These are phyloP conservation scores for Mycena galopus DNA, from an alignment of 768 basidiomycete species.

Conservation along the genomic window DNA sequence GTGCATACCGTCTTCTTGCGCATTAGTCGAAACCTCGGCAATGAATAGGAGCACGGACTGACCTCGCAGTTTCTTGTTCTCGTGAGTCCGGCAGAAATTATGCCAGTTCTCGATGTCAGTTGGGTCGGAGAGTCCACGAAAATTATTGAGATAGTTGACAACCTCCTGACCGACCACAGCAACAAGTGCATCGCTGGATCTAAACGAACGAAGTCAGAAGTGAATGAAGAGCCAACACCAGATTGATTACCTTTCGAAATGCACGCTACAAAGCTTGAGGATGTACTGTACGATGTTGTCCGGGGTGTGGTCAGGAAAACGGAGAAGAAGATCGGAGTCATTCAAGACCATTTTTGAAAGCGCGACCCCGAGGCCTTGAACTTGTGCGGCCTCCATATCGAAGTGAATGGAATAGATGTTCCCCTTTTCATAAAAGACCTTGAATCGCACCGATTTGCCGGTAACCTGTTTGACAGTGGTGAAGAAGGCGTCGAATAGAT, in stretches of 20 bases:
- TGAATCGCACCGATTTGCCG: background rate
- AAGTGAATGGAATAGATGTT: constrained; percentile 3
- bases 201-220: no score
- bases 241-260: background rate
- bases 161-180: background rate
- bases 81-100: background rate
- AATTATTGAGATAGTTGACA: background rate
- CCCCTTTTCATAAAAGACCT: constrained; percentile 5
- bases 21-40: background rate
- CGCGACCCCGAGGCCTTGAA: background rate
- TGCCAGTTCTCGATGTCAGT: background rate
- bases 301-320: background rate
- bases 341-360: background rate
- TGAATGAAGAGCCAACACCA: no score
- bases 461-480: background rate
- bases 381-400: constrained; percentile 23
- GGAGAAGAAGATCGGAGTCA: background rate
- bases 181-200: background rate
- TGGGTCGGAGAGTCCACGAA: background rate
- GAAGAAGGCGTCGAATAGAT: constrained; percentile 14
- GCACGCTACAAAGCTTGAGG: background rate
- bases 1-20: background rate
- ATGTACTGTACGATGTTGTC: background rate
- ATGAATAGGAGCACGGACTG: background rate
- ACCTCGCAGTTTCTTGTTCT: background rate